Evolutionary conservation across 2,329 filamentous ascomycete genomes (phyloP).

Genomic region (Sarocladium kiliense): DNA sequence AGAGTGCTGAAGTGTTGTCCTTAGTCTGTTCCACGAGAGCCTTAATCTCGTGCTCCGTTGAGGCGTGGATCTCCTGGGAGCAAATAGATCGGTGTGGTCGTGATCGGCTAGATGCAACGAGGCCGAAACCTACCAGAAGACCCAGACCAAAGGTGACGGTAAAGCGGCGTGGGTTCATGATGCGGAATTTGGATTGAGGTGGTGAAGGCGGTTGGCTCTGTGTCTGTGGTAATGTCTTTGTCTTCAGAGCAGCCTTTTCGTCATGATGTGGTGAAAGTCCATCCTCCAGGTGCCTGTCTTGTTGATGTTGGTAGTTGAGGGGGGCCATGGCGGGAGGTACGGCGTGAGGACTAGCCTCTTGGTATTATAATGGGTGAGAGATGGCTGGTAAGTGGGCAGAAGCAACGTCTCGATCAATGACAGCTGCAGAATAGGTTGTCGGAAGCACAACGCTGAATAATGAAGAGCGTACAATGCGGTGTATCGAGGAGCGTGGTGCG

Average conservation of each 20-base stretch:
- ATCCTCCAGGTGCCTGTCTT: background rate
- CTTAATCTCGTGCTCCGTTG: constrained; percentile 2
- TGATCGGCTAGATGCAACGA: background rate
- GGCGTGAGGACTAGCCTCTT: background rate
- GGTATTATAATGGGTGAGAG: background rate
- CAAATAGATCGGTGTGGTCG: background rate
- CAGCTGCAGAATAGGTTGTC: background rate
- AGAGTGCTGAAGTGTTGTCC: background rate
- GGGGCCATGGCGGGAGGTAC: background rate
- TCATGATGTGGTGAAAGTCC: background rate
- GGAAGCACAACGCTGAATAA: background rate
- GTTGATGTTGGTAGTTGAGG: background rate
- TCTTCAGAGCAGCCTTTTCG: background rate
- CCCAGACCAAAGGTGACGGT: background rate
- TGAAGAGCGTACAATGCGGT: background rate
- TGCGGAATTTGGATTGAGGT: background rate
- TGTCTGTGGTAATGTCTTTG: background rate
- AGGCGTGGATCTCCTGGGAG: background rate
- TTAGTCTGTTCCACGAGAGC: constrained; percentile 3
- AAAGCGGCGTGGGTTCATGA: background rate
- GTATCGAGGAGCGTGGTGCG: background rate
- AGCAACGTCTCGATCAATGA: constrained; percentile 4
- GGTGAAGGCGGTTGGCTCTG: background rate
- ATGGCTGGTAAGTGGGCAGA: background rate
- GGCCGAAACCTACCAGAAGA: constrained; percentile 3